Evolutionary conservation across 192 early-diverging fungal genomes (phyloP).

Genomic region (Coemansia sp.): DNA sequence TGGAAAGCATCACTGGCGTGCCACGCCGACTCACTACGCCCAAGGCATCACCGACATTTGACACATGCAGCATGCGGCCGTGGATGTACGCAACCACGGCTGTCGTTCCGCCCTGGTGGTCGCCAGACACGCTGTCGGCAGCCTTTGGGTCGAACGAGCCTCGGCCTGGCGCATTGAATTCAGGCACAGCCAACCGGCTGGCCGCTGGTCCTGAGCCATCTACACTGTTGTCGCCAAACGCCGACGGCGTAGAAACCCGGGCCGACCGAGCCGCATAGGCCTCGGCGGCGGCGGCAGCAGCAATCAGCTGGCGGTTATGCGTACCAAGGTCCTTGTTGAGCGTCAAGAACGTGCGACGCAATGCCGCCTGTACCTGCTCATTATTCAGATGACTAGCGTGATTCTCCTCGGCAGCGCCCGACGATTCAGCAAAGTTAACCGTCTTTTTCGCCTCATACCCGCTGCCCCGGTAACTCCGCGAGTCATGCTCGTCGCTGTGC

Average conservation of each 20-base stretch:
- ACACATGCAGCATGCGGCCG: slow-evolving; percentile 77
- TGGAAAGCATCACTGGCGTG: slow-evolving; percentile 66
- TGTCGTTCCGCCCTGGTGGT: slow-evolving; percentile 70
- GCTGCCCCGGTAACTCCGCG: slow-evolving; percentile 4
- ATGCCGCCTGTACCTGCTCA: slow-evolving; percentile 59
- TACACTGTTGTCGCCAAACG: slow-evolving; percentile 7
- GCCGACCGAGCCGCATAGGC: slow-evolving; percentile 39
- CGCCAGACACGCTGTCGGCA: slow-evolving; percentile 32
- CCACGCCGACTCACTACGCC: slow-evolving; percentile 79
- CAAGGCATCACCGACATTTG: slow-evolving; percentile 84
- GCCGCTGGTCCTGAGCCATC: background rate
- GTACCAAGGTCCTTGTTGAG: slow-evolving; percentile 81
- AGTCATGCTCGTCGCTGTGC: slow-evolving; percentile 33
- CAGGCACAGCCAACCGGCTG: slow-evolving; percentile 15
- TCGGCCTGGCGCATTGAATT: slow-evolving; percentile 30
- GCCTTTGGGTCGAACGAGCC: slow-evolving; percentile 33
- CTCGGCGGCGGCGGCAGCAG: slow-evolving; percentile 45
- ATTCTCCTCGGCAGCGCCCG: slow-evolving; percentile 17
- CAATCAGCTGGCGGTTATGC: slow-evolving; percentile 53
- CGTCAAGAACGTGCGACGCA: slow-evolving; percentile 82
- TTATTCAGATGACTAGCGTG: slow-evolving; percentile 35
- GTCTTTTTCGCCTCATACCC: slow-evolving; percentile 29
- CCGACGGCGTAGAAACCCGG: slow-evolving; percentile 16
- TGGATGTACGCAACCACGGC: slow-evolving; percentile 80
- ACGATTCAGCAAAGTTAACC: slow-evolving; percentile 45